Percentiles rank a stretch among this genome's conserved stretches.
phyloP scores from a whole-genome alignment of 805 yeast genomes.

The Teunomyces tritomae region DNA sequence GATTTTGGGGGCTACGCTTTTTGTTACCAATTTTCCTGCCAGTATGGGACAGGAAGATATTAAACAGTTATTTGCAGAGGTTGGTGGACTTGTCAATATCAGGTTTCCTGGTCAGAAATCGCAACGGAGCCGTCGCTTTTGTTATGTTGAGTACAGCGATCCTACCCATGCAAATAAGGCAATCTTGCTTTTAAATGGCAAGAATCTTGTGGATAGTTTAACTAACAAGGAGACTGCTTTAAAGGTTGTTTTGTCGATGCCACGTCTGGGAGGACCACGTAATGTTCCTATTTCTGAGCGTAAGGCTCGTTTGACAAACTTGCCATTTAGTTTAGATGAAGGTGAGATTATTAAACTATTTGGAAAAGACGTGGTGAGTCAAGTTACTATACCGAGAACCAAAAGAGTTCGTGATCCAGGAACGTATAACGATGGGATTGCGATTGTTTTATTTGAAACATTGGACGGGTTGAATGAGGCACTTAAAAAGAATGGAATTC shows the following conservation, averaged over 20 bases:
- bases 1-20: slow-evolving; percentile 52
- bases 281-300: slow-evolving; percentile 48
- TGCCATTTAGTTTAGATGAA: slow-evolving; percentile 47
- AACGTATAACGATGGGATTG: slow-evolving; percentile 58
- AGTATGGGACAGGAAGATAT: slow-evolving; percentile 40
- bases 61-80: slow-evolving; percentile 33
- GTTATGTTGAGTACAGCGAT: slow-evolving; percentile 60
- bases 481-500: slow-evolving; percentile 36
- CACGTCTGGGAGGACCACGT: slow-evolving; percentile 19
- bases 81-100: slow-evolving; percentile 46
- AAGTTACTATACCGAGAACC: slow-evolving; percentile 43
- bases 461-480: slow-evolving; percentile 49
- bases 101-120: slow-evolving; percentile 63
- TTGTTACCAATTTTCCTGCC: slow-evolving; percentile 77
- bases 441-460: slow-evolving; percentile 52
- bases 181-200: slow-evolving; percentile 38
- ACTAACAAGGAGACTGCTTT: slow-evolving; percentile 32
- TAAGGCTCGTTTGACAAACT: slow-evolving; percentile 54
- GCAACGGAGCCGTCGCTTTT: slow-evolving; percentile 61
- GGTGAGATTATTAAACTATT: slow-evolving; percentile 41
- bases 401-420: slow-evolving; percentile 27
- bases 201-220: slow-evolving; percentile 25
- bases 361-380: slow-evolving; percentile 51
- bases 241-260: slow-evolving; percentile 62
- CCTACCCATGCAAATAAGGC: slow-evolving; percentile 47